These are phyloP conservation scores for Penicillium digitatum DNA, from an alignment of 2,329 filamentous ascomycete species.

Conservation along the genomic window DNA sequence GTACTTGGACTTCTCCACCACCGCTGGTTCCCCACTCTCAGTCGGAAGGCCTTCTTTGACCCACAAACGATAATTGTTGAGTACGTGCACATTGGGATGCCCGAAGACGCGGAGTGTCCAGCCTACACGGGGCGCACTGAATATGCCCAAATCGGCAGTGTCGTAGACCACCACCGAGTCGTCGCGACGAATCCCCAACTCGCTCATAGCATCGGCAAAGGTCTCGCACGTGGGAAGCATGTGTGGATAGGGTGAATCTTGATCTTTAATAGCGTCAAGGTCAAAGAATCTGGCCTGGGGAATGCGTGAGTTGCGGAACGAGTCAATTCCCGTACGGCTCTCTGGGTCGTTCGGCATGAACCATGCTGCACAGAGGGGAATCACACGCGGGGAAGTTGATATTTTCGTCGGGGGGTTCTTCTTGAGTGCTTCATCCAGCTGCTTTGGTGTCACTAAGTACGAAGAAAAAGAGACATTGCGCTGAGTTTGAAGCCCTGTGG, in stretches of 20 bases:
- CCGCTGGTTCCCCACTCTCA: slow-evolving; percentile 61
- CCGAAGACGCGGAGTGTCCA: slow-evolving; percentile 93
- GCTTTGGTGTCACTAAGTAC: slow-evolving; percentile 80
- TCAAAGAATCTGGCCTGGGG: slow-evolving; percentile 94
- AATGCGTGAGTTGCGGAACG: slow-evolving; percentile 78
- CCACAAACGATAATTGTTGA: slow-evolving; percentile 97
- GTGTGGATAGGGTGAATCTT: slow-evolving; percentile 83
- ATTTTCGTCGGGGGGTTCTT: slow-evolving; percentile 76
- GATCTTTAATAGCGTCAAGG: slow-evolving; percentile 85
- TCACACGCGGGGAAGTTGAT: slow-evolving; percentile 74
- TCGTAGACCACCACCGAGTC: slow-evolving; percentile 95
- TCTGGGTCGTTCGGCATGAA: slow-evolving; percentile 85
- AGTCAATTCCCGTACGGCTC: slow-evolving; percentile 71
- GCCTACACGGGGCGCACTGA: slow-evolving; percentile 86
- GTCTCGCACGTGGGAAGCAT: slow-evolving; percentile 82
- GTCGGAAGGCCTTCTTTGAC: slow-evolving; percentile 76
- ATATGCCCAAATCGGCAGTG: slow-evolving; percentile 82
- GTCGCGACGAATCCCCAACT: slow-evolving; percentile 78
- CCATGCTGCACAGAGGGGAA: slow-evolving; percentile 91
- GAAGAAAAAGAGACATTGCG: slow-evolving; percentile 61
- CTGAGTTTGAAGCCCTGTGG: slow-evolving; percentile 28
- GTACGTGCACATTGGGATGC: slow-evolving; percentile 77
- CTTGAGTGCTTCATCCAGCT: slow-evolving; percentile 76
- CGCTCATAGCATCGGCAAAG: slow-evolving; percentile 84
- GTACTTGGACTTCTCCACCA: slow-evolving; percentile 45